Conservation (phyloP, 768 basidiomycete genomes). For the Leccinellum albellum region DNA sequence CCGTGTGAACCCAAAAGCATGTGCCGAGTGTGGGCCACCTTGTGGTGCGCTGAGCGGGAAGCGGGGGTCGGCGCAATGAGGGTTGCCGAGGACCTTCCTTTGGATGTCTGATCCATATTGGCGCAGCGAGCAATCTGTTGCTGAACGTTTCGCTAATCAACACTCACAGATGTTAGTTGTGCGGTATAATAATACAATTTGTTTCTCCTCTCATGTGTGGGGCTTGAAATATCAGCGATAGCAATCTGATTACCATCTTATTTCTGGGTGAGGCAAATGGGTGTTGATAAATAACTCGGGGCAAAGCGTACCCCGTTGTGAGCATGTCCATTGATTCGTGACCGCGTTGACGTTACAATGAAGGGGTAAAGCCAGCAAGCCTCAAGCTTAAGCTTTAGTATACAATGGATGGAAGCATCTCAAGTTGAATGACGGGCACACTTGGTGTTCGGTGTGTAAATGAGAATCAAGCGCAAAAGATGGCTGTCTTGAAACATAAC, state of each 20-base stretch:
- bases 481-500: not conserved
- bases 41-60: conserved; percentile 66
- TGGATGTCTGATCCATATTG: conserved; percentile 73
- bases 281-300: not conserved
- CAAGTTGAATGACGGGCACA: conserved; percentile 4
- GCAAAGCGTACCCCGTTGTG: no score
- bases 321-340: not conserved
- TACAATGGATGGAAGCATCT: not conserved
- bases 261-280: not conserved
- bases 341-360: conserved; percentile 3
- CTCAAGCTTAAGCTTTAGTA: not conserved
- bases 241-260: not conserved
- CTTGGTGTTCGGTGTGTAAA: conserved; percentile 7
- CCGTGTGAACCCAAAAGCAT: conserved; percentile 68
- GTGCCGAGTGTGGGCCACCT: conserved; percentile 62
- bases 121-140: conserved; percentile 18
- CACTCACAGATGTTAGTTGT: not conserved
- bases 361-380: conserved; percentile 8
- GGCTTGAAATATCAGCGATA: not conserved
- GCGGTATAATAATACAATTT: not conserved
- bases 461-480: not conserved
- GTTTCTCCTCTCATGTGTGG: not conserved
- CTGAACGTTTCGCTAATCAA: conserved; percentile 2
- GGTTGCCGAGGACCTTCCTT: conserved; percentile 72
- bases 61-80: conserved; percentile 73